phyloP scores from a whole-genome alignment of 2,329 filamentous ascomycete species.

The Diaporthe destruens region DNA sequence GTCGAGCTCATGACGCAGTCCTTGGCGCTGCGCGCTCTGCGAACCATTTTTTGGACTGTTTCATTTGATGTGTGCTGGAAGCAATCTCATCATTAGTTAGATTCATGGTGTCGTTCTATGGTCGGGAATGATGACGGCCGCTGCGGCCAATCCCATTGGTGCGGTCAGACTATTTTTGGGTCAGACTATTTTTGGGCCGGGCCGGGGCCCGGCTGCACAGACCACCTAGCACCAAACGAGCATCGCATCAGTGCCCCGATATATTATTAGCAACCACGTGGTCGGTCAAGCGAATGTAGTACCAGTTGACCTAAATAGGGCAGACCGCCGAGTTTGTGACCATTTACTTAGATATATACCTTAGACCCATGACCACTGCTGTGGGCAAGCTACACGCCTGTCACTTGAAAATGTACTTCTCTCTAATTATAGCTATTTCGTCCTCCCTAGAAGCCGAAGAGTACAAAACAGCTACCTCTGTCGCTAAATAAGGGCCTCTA shows the following conservation, averaged over 20 bases:
- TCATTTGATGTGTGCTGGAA: neutral
- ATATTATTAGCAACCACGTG: neutral
- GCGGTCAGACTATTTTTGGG: neutral
- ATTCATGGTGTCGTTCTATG: neutral
- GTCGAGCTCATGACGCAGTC: neutral
- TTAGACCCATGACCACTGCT: no score
- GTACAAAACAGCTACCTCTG: no score
- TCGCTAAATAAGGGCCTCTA: no score
- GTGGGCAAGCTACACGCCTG: no score
- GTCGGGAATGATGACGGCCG: neutral
- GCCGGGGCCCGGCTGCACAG: neutral
- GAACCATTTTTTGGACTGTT: neutral
- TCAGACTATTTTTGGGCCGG: no score
- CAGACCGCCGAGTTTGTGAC: no score
- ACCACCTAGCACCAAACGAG: neutral
- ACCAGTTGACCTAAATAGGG: no score
- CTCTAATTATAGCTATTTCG: no score
- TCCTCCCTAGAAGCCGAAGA: no score
- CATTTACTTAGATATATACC: no score
- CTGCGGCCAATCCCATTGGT: neutral
- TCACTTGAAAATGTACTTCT: no score
- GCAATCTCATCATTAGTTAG: neutral
- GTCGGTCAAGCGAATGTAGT: neutral
- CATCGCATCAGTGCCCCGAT: neutral
- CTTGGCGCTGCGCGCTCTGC: neutral